These are phyloP conservation scores for Cryptococcus sp. DNA, from an alignment of 1,284 basidiomycete genomes.

Conservation along the genomic window DNA sequence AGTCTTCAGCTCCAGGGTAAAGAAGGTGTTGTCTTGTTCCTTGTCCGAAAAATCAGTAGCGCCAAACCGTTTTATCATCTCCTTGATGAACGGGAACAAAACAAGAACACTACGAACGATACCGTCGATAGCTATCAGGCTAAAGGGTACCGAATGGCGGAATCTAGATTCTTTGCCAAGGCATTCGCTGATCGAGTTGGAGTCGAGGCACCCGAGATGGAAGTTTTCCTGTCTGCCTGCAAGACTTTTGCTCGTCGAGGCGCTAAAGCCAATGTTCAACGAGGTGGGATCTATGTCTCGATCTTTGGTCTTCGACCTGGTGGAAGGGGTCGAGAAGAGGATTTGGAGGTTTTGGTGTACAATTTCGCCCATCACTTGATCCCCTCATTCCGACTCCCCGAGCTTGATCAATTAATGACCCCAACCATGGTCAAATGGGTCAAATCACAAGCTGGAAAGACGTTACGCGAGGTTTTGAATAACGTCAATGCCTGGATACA, in stretches of 20 bases:
- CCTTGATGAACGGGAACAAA: neutral
- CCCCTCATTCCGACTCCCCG: conserved; percentile 53
- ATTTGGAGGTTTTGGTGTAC: conserved; percentile 52
- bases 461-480: conserved; percentile 49
- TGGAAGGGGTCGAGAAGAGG: conserved; percentile 7
- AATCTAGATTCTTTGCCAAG: conserved; percentile 51
- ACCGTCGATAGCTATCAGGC: conserved; percentile 50
- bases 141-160: conserved; percentile 52
- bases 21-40: conserved; percentile 53
- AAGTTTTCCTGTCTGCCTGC: conserved; percentile 50
- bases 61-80: conserved; percentile 17
- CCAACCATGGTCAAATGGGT: conserved; percentile 49
- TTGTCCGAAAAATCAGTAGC: conserved; percentile 50
- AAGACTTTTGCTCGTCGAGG: conserved; percentile 54
- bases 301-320: conserved; percentile 52
- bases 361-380: conserved; percentile 55
- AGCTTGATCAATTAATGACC: conserved; percentile 48
- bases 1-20: conserved; percentile 38
- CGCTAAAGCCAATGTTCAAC: conserved; percentile 51
- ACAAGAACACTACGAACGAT: conserved; percentile 33
- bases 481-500: conserved; percentile 46
- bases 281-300: conserved; percentile 52
- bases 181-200: conserved; percentile 51
- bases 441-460: conserved; percentile 44
- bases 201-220: conserved; percentile 51